A percentile compares a stretch with the other conserved stretches of the same genome.
Evolutionary conservation across 148 eudicot species (phyloP).

Genomic region (Fagopyrum tataricum): DNA sequence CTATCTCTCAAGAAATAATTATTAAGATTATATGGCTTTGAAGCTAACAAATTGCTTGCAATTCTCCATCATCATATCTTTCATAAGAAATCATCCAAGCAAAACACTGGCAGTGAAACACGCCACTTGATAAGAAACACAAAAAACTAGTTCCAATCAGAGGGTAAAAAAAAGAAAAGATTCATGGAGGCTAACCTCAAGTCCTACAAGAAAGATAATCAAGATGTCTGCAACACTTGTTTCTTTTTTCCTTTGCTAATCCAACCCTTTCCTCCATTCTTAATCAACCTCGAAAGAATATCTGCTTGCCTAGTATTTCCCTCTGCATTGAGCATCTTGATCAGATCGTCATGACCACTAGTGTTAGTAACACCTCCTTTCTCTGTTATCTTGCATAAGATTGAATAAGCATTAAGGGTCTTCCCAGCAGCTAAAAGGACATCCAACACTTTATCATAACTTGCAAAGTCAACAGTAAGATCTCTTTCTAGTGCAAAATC

Average conservation of each 20-base stretch:
- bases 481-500: slow-evolving; percentile 84
- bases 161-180: not conserved
- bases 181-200: slow-evolving; percentile 2
- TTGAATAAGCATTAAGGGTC: slow-evolving; percentile 89
- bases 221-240: slow-evolving; percentile 18
- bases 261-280: slow-evolving; percentile 34
- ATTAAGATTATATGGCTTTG: not conserved
- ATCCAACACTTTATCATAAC: slow-evolving; percentile 83
- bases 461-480: slow-evolving; percentile 44
- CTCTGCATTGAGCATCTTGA: slow-evolving; percentile 61
- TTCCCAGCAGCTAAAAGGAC: slow-evolving; percentile 73
- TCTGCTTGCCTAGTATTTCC: slow-evolving; percentile 95
- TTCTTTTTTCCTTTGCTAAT: slow-evolving; percentile 59
- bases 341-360: slow-evolving; percentile 53
- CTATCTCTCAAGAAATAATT: not conserved
- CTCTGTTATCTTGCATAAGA: slow-evolving; percentile 66
- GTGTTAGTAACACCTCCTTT: slow-evolving; percentile 62
- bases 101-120: slow-evolving; percentile 3
- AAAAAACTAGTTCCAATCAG: not conserved
- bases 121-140: not conserved
- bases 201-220: not conserved
- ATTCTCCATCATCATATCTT: not conserved
- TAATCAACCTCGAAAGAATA: slow-evolving; percentile 59
- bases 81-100: not conserved
- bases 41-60: slow-evolving; percentile 2